phyloP scores from a whole-genome alignment of 2,329 filamentous ascomycete genomes.

The Colletotrichum coccodes region DNA sequence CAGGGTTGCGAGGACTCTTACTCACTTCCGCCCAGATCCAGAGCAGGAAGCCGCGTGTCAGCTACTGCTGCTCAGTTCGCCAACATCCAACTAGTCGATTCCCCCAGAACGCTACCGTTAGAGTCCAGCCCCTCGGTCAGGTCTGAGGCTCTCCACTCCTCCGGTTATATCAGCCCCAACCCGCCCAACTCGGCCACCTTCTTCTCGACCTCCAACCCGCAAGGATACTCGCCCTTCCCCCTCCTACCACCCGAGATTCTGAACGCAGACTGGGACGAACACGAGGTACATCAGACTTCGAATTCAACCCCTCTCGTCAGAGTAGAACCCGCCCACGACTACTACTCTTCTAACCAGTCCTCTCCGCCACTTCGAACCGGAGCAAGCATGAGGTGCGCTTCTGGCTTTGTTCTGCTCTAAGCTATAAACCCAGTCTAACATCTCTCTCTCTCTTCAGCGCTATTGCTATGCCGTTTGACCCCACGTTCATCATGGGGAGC shows the following conservation, averaged over 20 bases:
- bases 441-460: constrained; percentile 44
- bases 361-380: constrained; percentile 34
- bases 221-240: constrained; percentile 41
- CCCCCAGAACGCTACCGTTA: constrained; percentile 36
- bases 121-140: constrained; percentile 37
- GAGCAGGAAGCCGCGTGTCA: constrained; percentile 42
- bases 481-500: constrained; percentile 61
- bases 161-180: constrained; percentile 40
- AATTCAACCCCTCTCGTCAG: constrained; percentile 41
- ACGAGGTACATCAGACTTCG: constrained; percentile 33
- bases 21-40: constrained; percentile 48
- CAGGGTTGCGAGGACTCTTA: constrained; percentile 42
- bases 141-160: constrained; percentile 37
- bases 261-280: constrained; percentile 44
- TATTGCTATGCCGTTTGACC: constrained; percentile 62
- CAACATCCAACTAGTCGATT: constrained; percentile 40
- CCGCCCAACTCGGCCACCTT: constrained; percentile 38
- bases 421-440: constrained; percentile 30
- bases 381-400: constrained; percentile 49
- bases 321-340: constrained; percentile 45
- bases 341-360: constrained; percentile 36
- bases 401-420: constrained; percentile 33
- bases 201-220: constrained; percentile 36
- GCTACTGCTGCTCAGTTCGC: constrained; percentile 40
- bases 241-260: constrained; percentile 39